Base-by-base conservation (phyloP, 331 rosid species). In the Ulmus americana region DNA sequence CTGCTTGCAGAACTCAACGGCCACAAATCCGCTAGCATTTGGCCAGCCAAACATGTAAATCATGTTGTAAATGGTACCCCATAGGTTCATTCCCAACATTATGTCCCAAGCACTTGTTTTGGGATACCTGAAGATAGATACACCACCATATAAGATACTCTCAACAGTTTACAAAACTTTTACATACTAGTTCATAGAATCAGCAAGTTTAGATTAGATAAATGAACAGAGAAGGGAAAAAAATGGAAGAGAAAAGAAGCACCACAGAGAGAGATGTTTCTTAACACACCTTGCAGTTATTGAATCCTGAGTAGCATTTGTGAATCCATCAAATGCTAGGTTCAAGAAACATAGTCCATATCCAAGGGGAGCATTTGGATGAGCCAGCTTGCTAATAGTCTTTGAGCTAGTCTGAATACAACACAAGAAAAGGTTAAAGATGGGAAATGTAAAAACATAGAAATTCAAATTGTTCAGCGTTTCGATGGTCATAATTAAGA, bases 301-400 rank as follows among this genome's bases (percentile, higher is more conserved):
- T 66, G 99, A 94, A 87, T 94, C 99, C 79, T 94, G 99, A 73
- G 99, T 94, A 43, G 99, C 99, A 82, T 94, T 94, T 48, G 99
- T 94, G 77, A 94, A 94, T 71, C 99, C 99, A 76, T 94, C 99
- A 84, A 94, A 94, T 42, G 96, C 88, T 64, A 94, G 97, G 82
- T 94, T 94, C 39, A 94, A 80, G 77, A 85, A 90, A 76, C 99
- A 94, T 55, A 94, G 82, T 53, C 95, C 96, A 63, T 94, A 94
- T 57, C 99, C 99, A 64, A 94, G 85, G 61, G 97, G 96, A 14
- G 92, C 96, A 71, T 94, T 90, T 51, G 99, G 99, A 76, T 84
- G 82, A 45, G 97, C 99, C 77, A 94, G 77, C 83, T 94, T 94
- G 85, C 77, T 86, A 59, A 81, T 89, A 40, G 90, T 89, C 83